A percentile compares a stretch with the other conserved stretches of the same genome.
These are phyloP conservation scores for Oryza meridionalis DNA, from an alignment of 176 grass and related monocot species.

Conservation along the genomic window DNA sequence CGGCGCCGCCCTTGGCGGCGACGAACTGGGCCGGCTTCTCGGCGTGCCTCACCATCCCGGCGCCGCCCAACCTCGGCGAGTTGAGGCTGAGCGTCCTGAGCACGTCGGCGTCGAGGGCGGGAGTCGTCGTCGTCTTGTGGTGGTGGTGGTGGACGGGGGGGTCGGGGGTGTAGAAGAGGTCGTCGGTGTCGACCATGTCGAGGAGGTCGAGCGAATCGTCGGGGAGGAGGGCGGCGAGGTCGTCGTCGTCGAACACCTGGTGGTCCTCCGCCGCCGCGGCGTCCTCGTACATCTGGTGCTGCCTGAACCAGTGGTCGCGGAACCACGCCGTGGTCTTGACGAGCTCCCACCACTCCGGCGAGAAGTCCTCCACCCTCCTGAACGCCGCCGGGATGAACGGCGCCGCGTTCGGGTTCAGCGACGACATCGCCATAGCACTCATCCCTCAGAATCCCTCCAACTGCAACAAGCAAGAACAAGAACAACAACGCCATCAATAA, in stretches of 20 bases:
- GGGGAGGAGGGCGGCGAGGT: slow-evolving; percentile 64
- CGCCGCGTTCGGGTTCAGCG: slow-evolving; percentile 90
- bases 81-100: slow-evolving; percentile 43
- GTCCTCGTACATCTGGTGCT: slow-evolving; percentile 78
- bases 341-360: slow-evolving; percentile 92
- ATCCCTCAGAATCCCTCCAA: background rate
- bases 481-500: background rate
- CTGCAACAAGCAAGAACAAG: background rate
- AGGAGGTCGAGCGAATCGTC: slow-evolving; percentile 85
- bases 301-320: slow-evolving; percentile 86
- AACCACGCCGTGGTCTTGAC: slow-evolving; percentile 95
- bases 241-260: slow-evolving; percentile 17
- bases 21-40: slow-evolving; percentile 58
- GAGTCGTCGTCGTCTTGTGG: background rate
- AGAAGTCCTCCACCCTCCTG: slow-evolving; percentile 88
- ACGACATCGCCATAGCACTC: slow-evolving; percentile 54
- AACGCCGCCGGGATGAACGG: slow-evolving; percentile 91
- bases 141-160: background rate
- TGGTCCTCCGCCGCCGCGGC: slow-evolving; percentile 10
- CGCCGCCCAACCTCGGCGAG: slow-evolving; percentile 37
- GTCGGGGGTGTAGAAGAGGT: slow-evolving; percentile 56
- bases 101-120: slow-evolving; percentile 43
- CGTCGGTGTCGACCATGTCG: slow-evolving; percentile 48
- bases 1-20: slow-evolving; percentile 34
- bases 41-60: background rate